Evolutionary conservation across 805 yeast genomes (phyloP).

Genomic region (Torulaspora maleeae): DNA sequence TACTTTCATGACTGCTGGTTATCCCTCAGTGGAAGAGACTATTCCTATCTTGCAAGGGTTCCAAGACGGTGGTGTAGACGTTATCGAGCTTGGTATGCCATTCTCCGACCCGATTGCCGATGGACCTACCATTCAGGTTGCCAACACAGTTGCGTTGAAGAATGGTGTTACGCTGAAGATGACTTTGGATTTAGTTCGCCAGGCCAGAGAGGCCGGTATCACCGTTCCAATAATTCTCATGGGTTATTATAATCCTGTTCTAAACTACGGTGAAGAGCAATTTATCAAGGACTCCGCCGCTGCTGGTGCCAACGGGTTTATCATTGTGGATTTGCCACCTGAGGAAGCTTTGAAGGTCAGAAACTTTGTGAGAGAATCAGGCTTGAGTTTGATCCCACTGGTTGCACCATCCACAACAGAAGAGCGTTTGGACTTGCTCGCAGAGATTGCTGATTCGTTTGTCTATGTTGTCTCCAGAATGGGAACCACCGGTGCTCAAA

Average conservation of each 20-base stretch:
- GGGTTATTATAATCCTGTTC: conserved; percentile 97
- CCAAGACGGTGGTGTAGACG: conserved; percentile 93
- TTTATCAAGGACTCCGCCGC: conserved; percentile 70
- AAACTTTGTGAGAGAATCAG: conserved; percentile 58
- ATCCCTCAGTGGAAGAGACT: conserved; percentile 83
- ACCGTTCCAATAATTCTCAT: conserved; percentile 84
- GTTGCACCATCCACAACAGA: conserved; percentile 97
- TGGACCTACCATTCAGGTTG: conserved; percentile 92
- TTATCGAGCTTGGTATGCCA: conserved; percentile 93
- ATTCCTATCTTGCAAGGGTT: conserved; percentile 79
- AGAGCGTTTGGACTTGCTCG: conserved; percentile 71
- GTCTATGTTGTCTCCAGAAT: conserved; percentile 94
- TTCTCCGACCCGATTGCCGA: conserved; percentile 98
- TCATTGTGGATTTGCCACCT: conserved; percentile 94
- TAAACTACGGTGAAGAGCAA: conserved; percentile 82
- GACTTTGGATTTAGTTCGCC: conserved; percentile 64
- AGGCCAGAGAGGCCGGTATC: conserved; percentile 80
- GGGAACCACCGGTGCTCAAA: conserved; percentile 93
- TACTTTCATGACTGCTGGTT: conserved; percentile 92
- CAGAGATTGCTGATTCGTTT: conserved; percentile 88
- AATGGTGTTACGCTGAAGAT: conserved; percentile 73
- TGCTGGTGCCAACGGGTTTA: conserved; percentile 94
- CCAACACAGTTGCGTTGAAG: conserved; percentile 74
- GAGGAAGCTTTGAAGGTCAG: conserved; percentile 93
- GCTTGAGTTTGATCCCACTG: conserved; percentile 82